Conservation (phyloP, 2,329 filamentous ascomycete genomes). For the Pleomassaria siparia region DNA sequence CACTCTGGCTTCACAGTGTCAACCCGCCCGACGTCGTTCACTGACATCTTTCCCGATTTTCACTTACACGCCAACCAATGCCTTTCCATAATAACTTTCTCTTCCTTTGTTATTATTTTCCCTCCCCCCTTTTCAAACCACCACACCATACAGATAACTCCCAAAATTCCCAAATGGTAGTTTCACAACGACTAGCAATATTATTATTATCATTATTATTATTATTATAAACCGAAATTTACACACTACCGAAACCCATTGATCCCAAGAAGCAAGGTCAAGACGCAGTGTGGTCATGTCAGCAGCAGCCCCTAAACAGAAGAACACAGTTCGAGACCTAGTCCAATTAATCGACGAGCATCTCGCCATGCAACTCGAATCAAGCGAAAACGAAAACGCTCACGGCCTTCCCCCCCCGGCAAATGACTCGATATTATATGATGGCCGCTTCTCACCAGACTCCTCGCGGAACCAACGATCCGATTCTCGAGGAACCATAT, state of each 20-base stretch:
- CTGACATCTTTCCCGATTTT: background rate
- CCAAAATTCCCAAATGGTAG: too few species aligned
- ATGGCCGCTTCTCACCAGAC: too few species aligned
- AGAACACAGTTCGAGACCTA: constrained; percentile 12
- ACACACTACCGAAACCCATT: background rate
- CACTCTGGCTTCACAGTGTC: background rate
- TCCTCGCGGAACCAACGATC: background rate
- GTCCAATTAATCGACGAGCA: constrained; percentile 22
- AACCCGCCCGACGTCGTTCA: background rate
- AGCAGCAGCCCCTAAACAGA: background rate
- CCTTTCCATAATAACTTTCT: background rate
- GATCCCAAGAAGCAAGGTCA: background rate
- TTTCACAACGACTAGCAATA: too few species aligned
- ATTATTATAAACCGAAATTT: too few species aligned
- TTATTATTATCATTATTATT: too few species aligned
- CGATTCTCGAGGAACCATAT: constrained; percentile 17
- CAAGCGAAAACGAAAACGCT: too few species aligned
- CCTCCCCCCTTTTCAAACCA: background rate
- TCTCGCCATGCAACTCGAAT: constrained; percentile 2
- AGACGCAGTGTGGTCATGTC: background rate
- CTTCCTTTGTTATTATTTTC: background rate
- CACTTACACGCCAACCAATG: background rate
- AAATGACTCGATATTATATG: too few species aligned
- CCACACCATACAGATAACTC: background rate
- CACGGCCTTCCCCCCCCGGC: too few species aligned